These are phyloP conservation scores for Luzula sylvatica DNA, from an alignment of 176 grass and related monocot species.

Conservation along the genomic window DNA sequence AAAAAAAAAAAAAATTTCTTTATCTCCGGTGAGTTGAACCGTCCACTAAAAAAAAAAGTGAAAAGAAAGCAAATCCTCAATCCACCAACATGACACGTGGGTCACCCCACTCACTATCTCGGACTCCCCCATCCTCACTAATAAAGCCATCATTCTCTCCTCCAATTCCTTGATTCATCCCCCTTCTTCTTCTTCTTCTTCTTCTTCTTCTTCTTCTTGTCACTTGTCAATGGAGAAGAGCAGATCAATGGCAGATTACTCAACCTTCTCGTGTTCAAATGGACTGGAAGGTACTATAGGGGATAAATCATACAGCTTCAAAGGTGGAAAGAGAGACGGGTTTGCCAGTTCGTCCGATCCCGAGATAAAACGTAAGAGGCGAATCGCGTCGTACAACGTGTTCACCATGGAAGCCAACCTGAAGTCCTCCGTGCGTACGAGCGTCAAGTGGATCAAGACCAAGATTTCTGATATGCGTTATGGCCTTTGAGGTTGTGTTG, in stretches of 20 bases:
- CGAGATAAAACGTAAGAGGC: slow-evolving; percentile 79
- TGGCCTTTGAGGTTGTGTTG: slow-evolving; percentile 22
- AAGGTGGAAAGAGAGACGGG: slow-evolving; percentile 37
- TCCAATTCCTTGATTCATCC: not conserved
- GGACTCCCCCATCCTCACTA: slow-evolving; percentile 3
- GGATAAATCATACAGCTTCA: slow-evolving; percentile 79
- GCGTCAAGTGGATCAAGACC: slow-evolving; percentile 97
- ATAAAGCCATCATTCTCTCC: slow-evolving; percentile 24
- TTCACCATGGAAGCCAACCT: slow-evolving; percentile 69
- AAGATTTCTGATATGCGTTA: slow-evolving; percentile 77
- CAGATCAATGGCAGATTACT: slow-evolving; percentile 59
- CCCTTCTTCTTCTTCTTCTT: not conserved
- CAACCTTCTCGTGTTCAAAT: slow-evolving; percentile 48
- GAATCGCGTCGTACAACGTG: slow-evolving; percentile 86
- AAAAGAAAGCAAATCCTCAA: slow-evolving; percentile 20
- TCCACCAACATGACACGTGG: slow-evolving; percentile 39
- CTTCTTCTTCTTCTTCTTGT: not conserved
- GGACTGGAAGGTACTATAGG: slow-evolving; percentile 14
- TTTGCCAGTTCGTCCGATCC: slow-evolving; percentile 41
- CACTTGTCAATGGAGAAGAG: slow-evolving; percentile 63
- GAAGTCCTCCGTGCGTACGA: slow-evolving; percentile 69
- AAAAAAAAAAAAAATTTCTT: slow-evolving; percentile 3
- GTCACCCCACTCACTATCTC: slow-evolving; percentile 21
- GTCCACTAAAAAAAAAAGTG: not conserved
- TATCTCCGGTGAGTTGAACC: not conserved